phyloP scores from a whole-genome alignment of 257 asterid species.

The Asclepias syriaca region DNA sequence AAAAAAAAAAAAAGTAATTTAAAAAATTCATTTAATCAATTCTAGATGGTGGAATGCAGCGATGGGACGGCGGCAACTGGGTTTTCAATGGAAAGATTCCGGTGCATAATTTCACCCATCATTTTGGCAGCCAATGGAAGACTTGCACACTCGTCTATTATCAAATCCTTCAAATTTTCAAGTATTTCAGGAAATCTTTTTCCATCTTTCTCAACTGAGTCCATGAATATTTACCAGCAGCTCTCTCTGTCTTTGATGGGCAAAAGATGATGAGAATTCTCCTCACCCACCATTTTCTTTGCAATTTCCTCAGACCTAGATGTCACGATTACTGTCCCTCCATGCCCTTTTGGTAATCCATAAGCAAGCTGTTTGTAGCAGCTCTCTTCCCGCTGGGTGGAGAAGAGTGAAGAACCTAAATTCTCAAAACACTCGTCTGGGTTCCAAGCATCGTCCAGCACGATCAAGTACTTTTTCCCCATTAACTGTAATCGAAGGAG shows the following conservation, averaged over 20 bases:
- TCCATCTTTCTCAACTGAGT: conserved; percentile 18
- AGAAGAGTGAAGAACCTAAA: conserved; percentile 10
- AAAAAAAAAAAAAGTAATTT: too few species aligned
- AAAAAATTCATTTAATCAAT: not conserved
- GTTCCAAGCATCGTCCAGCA: conserved; percentile 39
- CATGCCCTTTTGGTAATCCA: conserved; percentile 35
- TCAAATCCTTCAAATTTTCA: not conserved
- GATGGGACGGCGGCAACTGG: not conserved
- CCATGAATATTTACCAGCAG: conserved; percentile 40
- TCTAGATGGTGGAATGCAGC: not conserved
- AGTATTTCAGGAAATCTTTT: not conserved
- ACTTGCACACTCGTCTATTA: conserved; percentile 27
- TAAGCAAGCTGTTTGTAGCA: conserved; percentile 13
- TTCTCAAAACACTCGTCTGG: conserved; percentile 6
- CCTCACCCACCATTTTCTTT: conserved; percentile 25
- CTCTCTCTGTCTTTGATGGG: conserved; percentile 20
- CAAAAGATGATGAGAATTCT: conserved; percentile 26
- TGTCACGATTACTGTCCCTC: conserved; percentile 33
- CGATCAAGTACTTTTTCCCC: conserved; percentile 37
- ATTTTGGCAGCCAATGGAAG: conserved; percentile 45
- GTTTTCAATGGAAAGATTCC: not conserved
- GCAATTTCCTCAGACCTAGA: conserved; percentile 24
- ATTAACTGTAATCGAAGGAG: conserved; percentile 31
- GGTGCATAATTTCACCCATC: conserved; percentile 30
- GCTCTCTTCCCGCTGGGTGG: conserved; percentile 11